These are phyloP conservation scores for Backusella circina DNA, from an alignment of 192 early-diverging fungal species.

Conservation along the genomic window DNA sequence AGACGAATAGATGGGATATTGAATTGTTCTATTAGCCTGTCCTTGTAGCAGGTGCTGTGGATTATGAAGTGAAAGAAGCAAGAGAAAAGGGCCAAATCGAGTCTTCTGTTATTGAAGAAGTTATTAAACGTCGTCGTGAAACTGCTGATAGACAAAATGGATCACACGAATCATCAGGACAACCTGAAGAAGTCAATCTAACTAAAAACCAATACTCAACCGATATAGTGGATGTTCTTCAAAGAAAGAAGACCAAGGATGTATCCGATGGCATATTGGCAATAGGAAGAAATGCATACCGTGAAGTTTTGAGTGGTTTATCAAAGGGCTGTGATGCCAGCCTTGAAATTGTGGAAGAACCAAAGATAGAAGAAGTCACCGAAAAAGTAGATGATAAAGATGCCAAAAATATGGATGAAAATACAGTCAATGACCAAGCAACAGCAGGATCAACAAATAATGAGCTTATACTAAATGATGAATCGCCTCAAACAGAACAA, in stretches of 20 bases:
- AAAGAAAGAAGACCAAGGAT: not conserved
- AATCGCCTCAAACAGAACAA: not conserved
- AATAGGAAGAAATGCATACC: slow-evolving; percentile 38
- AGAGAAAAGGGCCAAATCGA: slow-evolving; percentile 32
- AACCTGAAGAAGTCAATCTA: not conserved
- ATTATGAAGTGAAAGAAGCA: slow-evolving; percentile 44
- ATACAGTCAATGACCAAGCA: not conserved
- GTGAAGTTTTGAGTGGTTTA: slow-evolving; percentile 38
- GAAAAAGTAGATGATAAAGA: not conserved
- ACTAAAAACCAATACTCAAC: not conserved
- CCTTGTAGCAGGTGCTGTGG: slow-evolving; percentile 38
- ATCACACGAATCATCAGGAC: not conserved
- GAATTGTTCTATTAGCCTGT: slow-evolving; percentile 25
- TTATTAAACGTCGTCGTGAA: slow-evolving; percentile 26
- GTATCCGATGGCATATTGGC: slow-evolving; percentile 29
- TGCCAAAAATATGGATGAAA: not conserved
- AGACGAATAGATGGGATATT: not conserved
- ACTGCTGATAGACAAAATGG: slow-evolving; percentile 3
- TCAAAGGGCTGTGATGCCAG: slow-evolving; percentile 29
- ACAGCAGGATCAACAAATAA: not conserved
- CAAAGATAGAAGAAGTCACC: not conserved
- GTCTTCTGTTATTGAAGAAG: slow-evolving; percentile 28
- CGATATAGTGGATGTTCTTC: not conserved
- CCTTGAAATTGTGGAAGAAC: slow-evolving; percentile 11
- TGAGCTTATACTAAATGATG: not conserved